Evolutionary conservation across 1,284 basidiomycete species (phyloP).

Genomic region (Mycosarcoma mackinlayi): DNA sequence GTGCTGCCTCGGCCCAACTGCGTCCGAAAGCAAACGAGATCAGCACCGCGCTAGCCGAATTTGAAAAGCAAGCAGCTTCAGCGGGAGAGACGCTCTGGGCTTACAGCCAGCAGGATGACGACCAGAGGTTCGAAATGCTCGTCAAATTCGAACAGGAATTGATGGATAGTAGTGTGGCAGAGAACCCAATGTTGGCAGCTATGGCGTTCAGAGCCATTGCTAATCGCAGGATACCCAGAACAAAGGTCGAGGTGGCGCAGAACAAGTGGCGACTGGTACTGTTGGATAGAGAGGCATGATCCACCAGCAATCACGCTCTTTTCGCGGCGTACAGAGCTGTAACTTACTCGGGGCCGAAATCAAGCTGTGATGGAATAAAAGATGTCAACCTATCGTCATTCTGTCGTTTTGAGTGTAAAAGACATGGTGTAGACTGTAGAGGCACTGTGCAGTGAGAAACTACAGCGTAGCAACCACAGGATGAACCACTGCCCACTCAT

Average conservation of each 20-base stretch:
- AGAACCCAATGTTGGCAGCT: constrained; percentile 26
- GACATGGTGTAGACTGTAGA: background rate
- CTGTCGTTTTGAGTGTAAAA: too few species aligned
- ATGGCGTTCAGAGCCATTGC: constrained; percentile 23
- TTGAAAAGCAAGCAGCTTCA: constrained; percentile 35
- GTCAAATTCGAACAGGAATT: constrained; percentile 36
- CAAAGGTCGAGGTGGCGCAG: constrained; percentile 27
- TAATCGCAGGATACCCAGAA: constrained; percentile 29
- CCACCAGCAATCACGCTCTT: background rate
- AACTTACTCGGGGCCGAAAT: too few species aligned
- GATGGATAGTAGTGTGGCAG: constrained; percentile 13
- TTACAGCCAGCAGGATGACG: constrained; percentile 37
- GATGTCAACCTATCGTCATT: too few species aligned
- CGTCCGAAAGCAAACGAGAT: constrained; percentile 34
- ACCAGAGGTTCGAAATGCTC: constrained; percentile 30
- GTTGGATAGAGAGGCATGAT: constrained; percentile 20
- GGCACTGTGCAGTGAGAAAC: too few species aligned
- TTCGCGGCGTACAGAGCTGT: background rate
- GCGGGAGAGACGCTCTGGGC: constrained; percentile 42
- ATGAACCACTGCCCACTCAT: constrained; percentile 83
- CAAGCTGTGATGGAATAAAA: too few species aligned
- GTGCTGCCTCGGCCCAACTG: constrained; percentile 14
- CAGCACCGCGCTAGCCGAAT: constrained; percentile 17
- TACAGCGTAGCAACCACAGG: constrained; percentile 34
- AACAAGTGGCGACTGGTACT: constrained; percentile 30